phyloP scores from a whole-genome alignment of 2,329 filamentous ascomycete genomes.

The Furcasterigmium sp. region DNA sequence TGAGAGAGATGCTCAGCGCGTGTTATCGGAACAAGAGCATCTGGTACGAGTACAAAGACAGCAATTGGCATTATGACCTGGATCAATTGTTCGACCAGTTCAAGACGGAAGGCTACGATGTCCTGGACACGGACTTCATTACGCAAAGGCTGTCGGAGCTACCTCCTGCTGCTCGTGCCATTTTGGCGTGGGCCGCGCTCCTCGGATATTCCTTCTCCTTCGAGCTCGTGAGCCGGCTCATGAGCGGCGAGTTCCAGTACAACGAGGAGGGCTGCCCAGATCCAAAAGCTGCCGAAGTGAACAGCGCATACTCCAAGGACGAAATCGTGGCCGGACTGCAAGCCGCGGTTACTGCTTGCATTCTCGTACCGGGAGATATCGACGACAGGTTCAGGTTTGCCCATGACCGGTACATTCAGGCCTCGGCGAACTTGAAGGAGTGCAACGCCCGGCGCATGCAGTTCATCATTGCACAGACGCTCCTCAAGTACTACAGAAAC shows the following conservation, averaged over 20 bases:
- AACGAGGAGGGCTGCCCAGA: conserved; percentile 37
- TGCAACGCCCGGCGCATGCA: conserved; percentile 76
- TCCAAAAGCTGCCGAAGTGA: conserved; percentile 21
- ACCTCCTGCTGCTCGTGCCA: conserved; percentile 65
- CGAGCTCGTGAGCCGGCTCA: conserved; percentile 67
- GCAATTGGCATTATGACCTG: conserved; percentile 78
- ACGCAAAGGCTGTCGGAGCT: conserved; percentile 72
- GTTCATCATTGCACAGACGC: conserved; percentile 76
- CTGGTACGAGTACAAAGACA: conserved; percentile 83
- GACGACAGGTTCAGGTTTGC: conserved; percentile 86
- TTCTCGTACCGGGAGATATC: conserved; percentile 74
- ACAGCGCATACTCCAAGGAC: conserved; percentile 53
- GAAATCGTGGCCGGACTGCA: conserved; percentile 78
- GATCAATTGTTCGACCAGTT: conserved; percentile 85
- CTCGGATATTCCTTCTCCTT: conserved; percentile 83
- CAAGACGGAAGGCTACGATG: conserved; percentile 69
- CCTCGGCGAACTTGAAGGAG: conserved; percentile 64
- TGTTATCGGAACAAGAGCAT: conserved; percentile 84
- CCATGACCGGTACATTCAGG: conserved; percentile 81
- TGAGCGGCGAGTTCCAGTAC: conserved; percentile 69
- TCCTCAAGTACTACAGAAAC: conserved; percentile 63
- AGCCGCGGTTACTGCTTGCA: conserved; percentile 54
- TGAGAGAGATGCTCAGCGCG: conserved; percentile 83
- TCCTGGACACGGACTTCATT: conserved; percentile 79
- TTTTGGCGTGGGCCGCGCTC: conserved; percentile 82